A percentile compares a stretch with the other conserved stretches of the same genome.
Conservation (phyloP, 176 grass and related monocot genomes). For the Phoenix roebelenii region DNA sequence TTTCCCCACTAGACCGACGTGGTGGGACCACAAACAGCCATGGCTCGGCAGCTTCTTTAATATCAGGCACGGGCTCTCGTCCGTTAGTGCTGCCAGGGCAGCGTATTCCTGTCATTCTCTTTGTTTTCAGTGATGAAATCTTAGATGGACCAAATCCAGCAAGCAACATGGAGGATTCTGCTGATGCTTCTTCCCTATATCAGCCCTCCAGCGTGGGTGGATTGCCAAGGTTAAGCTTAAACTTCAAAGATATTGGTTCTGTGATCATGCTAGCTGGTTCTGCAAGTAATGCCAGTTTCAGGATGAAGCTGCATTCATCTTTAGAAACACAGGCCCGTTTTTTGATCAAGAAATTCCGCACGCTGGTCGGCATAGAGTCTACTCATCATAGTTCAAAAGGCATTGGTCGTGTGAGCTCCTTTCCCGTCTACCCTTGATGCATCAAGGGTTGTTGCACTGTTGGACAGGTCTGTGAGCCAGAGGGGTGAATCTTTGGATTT, state of each 20-base stretch:
- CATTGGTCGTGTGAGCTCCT: slow-evolving; percentile 38
- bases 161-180: slow-evolving; percentile 39
- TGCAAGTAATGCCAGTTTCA: slow-evolving; percentile 37
- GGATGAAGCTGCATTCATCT: slow-evolving; percentile 61
- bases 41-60: slow-evolving; percentile 45
- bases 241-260: slow-evolving; percentile 38
- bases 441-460: slow-evolving; percentile 46
- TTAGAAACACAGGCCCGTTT: slow-evolving; percentile 68
- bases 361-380: slow-evolving; percentile 34
- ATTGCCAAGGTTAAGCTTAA: slow-evolving; percentile 24
- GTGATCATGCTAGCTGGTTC: slow-evolving; percentile 43
- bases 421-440: slow-evolving; percentile 73
- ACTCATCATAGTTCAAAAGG: slow-evolving; percentile 55
- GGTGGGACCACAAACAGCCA: slow-evolving; percentile 33
- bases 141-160: slow-evolving; percentile 34
- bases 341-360: slow-evolving; percentile 67
- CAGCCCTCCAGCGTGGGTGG: slow-evolving; percentile 32
- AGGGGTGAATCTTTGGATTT: slow-evolving; percentile 51
- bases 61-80: slow-evolving; percentile 47
- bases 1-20: slow-evolving; percentile 39
- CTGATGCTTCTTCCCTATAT: slow-evolving; percentile 30
- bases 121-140: slow-evolving; percentile 62
- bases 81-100: slow-evolving; percentile 45
- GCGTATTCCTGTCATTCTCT: slow-evolving; percentile 70
- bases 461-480: slow-evolving; percentile 44